Conservation (phyloP, 257 asterid genomes). For the Eustoma russellianum region DNA sequence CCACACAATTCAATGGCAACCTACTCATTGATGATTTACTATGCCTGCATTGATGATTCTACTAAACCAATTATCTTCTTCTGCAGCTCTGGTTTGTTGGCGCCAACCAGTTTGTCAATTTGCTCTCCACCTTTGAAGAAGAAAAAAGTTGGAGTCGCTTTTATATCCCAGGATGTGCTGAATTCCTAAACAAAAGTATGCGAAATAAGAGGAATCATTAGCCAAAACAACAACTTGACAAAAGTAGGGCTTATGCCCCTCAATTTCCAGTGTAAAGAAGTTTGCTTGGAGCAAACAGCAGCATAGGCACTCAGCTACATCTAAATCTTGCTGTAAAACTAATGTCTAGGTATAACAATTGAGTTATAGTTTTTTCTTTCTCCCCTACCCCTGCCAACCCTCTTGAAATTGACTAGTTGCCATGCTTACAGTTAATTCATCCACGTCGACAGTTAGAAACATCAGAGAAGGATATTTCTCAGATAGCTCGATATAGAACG, state of each 20-base stretch:
- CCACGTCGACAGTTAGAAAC: slow-evolving; percentile 86
- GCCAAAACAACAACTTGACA: no score
- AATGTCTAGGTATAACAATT: background rate
- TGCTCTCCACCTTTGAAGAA: slow-evolving; percentile 76
- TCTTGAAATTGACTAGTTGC: background rate
- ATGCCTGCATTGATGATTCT: slow-evolving; percentile 33
- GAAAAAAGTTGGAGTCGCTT: slow-evolving; percentile 99
- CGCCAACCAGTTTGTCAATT: slow-evolving; percentile 92
- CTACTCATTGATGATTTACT: slow-evolving; percentile 13
- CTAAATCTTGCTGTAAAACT: no score
- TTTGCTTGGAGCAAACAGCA: background rate
- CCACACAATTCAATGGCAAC: slow-evolving; percentile 5
- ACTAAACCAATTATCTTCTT: slow-evolving; percentile 56
- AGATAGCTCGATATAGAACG: slow-evolving; percentile 75
- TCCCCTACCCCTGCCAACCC: background rate
- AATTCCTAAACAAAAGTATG: slow-evolving; percentile 50
- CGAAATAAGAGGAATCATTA: no score
- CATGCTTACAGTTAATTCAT: slow-evolving; percentile 74
- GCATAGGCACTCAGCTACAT: background rate
- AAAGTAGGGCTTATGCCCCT: no score
- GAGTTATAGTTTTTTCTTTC: background rate
- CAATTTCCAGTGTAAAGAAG: background rate
- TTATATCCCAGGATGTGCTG: slow-evolving; percentile 92
- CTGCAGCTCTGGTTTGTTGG: slow-evolving; percentile 89
- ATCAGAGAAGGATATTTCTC: slow-evolving; percentile 64